phyloP scores from a whole-genome alignment of 192 early-diverging fungal species.

The Coemansia furcata region DNA sequence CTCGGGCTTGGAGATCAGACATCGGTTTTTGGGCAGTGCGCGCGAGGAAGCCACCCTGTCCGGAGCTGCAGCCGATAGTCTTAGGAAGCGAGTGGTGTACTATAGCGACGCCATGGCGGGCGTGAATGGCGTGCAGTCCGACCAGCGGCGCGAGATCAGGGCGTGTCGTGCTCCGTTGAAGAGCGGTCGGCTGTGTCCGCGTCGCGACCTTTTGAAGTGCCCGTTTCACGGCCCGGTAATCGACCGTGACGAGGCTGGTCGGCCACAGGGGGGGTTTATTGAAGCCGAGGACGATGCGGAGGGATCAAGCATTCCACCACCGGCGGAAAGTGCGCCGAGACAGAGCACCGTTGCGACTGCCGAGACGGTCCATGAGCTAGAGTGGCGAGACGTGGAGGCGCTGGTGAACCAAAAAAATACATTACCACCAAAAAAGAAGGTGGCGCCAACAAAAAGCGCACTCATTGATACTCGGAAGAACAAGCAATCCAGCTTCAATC shows the following conservation, averaged over 20 bases:
- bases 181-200: slow-evolving; percentile 60
- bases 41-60: slow-evolving; percentile 60
- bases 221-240: slow-evolving; percentile 65
- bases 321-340: background rate
- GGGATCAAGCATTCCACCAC: background rate
- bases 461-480: slow-evolving; percentile 25
- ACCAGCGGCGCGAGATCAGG: slow-evolving; percentile 41
- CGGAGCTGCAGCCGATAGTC: slow-evolving; percentile 47
- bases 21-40: slow-evolving; percentile 65
- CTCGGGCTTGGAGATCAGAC: slow-evolving; percentile 55
- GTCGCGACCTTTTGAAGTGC: slow-evolving; percentile 64
- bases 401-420: slow-evolving; percentile 11
- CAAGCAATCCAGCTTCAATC: slow-evolving; percentile 2
- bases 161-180: slow-evolving; percentile 63
- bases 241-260: slow-evolving; percentile 58
- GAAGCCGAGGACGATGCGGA: background rate
- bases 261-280: background rate
- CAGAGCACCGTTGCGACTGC: slow-evolving; percentile 32
- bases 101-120: slow-evolving; percentile 29
- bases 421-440: background rate
- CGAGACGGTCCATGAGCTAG: slow-evolving; percentile 17
- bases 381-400: slow-evolving; percentile 22
- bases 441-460: background rate
- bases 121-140: background rate
- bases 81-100: slow-evolving; percentile 59